A percentile compares a stretch with the other conserved stretches of the same genome.
Evolutionary conservation across 2,329 filamentous ascomycete species (phyloP).

Genomic region (Pseudocercospora ulei): DNA sequence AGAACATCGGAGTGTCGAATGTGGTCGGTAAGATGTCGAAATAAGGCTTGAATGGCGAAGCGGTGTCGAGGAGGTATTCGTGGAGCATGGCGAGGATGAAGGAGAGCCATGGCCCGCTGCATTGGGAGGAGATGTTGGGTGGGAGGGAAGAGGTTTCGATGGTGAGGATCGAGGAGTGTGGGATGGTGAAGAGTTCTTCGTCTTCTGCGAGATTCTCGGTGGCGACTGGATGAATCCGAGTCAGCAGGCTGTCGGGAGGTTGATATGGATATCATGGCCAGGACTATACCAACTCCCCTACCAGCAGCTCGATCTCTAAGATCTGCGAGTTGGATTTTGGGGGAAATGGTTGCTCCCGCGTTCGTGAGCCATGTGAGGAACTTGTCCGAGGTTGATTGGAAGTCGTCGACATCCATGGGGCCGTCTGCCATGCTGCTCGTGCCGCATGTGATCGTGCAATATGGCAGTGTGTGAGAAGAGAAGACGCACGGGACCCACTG

Average conservation of each 20-base stretch:
- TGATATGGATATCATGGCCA: conserved; percentile 2
- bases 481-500: conserved; percentile 4
- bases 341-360: conserved; percentile 47
- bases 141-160: conserved; percentile 61
- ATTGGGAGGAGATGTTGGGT: conserved; percentile 21
- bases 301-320: conserved; percentile 49
- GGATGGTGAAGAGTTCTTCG: conserved; percentile 71
- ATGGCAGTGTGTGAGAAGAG: conserved; percentile 1
- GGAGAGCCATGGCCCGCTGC: conserved; percentile 43
- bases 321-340: conserved; percentile 51
- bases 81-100: conserved; percentile 73
- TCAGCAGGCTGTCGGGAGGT: conserved; percentile 6
- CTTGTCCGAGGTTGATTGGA: conserved; percentile 39
- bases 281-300: conserved; percentile 53
- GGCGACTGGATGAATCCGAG: conserved; percentile 51
- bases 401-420: conserved; percentile 26
- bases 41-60: conserved; percentile 67
- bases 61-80: conserved; percentile 52
- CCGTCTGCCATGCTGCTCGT: conserved; percentile 8
- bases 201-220: conserved; percentile 59
- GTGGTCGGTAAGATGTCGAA: conserved; percentile 59
- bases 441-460: conserved; percentile 7
- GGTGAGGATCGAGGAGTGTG: conserved; percentile 60
- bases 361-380: conserved; percentile 52
- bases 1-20: conserved; percentile 89